phyloP scores from a whole-genome alignment of 768 basidiomycete genomes.

The Coprinopsis sp. region DNA sequence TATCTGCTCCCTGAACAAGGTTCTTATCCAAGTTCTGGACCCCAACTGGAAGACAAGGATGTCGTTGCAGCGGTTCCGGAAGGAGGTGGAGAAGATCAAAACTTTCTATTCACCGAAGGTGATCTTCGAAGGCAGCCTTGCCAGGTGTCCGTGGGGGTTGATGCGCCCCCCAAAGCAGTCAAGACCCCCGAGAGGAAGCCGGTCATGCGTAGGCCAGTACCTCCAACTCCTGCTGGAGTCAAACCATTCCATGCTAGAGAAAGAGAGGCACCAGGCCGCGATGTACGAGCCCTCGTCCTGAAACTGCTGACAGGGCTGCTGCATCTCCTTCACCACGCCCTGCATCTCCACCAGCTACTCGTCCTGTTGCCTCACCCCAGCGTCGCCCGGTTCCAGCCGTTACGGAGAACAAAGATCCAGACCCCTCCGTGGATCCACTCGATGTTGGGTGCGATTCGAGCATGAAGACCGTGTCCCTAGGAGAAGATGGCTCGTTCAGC shows the following conservation, averaged over 20 bases:
- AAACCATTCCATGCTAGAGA: not conserved
- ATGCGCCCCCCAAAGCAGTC: constrained; percentile 17
- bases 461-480: constrained; percentile 8
- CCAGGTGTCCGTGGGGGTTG: constrained; percentile 73
- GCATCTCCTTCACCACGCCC: not conserved
- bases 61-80: constrained; percentile 51
- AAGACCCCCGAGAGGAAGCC: not conserved
- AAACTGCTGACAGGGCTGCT: not conserved
- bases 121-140: constrained; percentile 77
- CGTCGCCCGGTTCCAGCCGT: not conserved
- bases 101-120: constrained; percentile 73
- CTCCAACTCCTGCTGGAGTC: constrained; percentile 1
- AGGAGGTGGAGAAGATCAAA: constrained; percentile 49
- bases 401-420: not conserved
- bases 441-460: not conserved
- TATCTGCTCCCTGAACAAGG: constrained; percentile 69
- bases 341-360: not conserved
- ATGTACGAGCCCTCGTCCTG: not conserved
- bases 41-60: constrained; percentile 59
- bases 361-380: not conserved
- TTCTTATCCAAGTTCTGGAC: constrained; percentile 70
- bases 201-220: constrained; percentile 5
- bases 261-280: not conserved
- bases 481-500: not conserved
- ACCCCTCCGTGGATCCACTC: not conserved